Base-by-base conservation (phyloP, 352 stramenopile genomes). In the Phytophthora foliorum region DNA sequence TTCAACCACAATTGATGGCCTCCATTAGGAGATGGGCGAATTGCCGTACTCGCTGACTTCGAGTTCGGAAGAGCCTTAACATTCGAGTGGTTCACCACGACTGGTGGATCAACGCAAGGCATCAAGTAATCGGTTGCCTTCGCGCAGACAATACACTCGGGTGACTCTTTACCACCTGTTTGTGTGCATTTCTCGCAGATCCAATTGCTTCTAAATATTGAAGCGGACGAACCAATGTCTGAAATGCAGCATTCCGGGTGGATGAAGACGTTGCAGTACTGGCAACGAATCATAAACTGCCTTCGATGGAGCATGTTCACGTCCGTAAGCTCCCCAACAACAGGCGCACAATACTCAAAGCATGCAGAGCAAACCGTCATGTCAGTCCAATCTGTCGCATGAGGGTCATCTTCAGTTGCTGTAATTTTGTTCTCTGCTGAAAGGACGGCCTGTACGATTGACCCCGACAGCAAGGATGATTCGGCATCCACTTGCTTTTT, bases 241-340 rank as follows among this genome's bases (percentile, higher is more conserved):
- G 75, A 91, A 51, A 91, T 77, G 16, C 82, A 92, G 61, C 89
- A 95, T n/a, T 88, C 79, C 0, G 89, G 83, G 44, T 96, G 89
- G 29, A 93, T 82, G 58, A 90, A 86, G 8, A 88, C 86, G 62
- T 90, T 93, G 76, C 89, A 96, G 51, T 92, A 91, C 55, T 92
- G 88, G 46, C 89, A 96, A 11, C 89, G 89, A 69, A 96, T 84
- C 76, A 95, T 84, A 60, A 94, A 84, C 58, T 96, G 89, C 14
- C 87, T 83, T 56, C 84, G 84, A 70, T 79, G 83, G 17, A 94
- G 75, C 70, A 82, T 69, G 27, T 80, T 78, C n/a, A 81, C 73
- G 52, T 90, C 68, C 17, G 72, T 67, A 8, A 80, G 69, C 3
- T 81, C 74, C 38, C 67, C 74, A 21, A 82, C 63, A 13, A 88